Percentiles rank a stretch among this genome's conserved stretches.
Evolutionary conservation across 176 grass and related monocot species (phyloP).

Genomic region (Otatea glauca): DNA sequence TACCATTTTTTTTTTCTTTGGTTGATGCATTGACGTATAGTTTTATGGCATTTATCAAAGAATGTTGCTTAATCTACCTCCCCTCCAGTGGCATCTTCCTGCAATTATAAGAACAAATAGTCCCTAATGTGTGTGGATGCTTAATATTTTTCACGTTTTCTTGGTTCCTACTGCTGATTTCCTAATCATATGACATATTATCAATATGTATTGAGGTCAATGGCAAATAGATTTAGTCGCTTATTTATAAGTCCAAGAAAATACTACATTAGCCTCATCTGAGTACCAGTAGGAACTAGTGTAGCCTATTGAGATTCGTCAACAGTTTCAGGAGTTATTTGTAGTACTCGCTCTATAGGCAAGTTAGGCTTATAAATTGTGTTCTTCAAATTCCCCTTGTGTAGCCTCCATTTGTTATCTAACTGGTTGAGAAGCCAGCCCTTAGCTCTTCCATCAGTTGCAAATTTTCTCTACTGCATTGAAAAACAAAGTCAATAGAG

Average conservation of each 20-base stretch:
- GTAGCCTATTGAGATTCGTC: background rate
- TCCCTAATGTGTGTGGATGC: background rate
- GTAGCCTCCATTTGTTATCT: background rate
- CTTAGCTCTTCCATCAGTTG: background rate
- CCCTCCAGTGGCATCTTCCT: background rate
- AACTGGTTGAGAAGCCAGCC: background rate
- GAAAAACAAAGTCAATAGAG: background rate
- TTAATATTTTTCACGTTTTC: background rate
- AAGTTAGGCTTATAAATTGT: background rate
- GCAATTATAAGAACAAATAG: background rate
- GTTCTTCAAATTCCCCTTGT: background rate
- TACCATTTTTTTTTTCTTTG: conserved; percentile 15
- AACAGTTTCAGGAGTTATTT: background rate
- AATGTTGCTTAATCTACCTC: background rate
- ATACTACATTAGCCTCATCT: background rate
- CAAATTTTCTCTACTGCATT: conserved; percentile 6
- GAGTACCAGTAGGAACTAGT: background rate
- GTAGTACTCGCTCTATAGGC: background rate
- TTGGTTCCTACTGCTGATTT: background rate
- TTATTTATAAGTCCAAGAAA: background rate
- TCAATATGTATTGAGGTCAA: background rate
- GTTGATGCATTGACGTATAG: background rate
- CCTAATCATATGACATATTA: background rate
- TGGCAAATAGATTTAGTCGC: background rate
- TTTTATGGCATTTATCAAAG: conserved; percentile 2